Evolutionary conservation across 2,329 filamentous ascomycete genomes (phyloP).

Genomic region (Elsinoe necatrix): DNA sequence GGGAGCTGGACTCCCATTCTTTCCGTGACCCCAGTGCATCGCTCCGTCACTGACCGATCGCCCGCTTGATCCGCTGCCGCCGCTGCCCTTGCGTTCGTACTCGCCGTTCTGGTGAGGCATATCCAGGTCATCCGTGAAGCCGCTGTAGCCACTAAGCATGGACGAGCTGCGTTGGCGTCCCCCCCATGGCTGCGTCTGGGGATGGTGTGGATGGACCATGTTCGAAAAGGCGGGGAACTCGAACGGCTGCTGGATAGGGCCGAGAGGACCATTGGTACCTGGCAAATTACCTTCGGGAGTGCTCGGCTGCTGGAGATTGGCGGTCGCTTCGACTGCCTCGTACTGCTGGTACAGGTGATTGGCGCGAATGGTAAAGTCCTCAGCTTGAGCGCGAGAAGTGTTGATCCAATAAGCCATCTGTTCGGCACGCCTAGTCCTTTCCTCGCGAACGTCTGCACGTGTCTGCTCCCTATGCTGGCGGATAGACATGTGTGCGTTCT

Average conservation of each 20-base stretch:
- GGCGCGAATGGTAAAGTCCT: constrained; percentile 33
- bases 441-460: constrained; percentile 22
- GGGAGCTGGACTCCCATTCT: constrained; percentile 6
- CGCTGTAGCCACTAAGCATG: constrained; percentile 45
- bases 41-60: constrained; percentile 12
- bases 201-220: not conserved
- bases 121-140: constrained; percentile 38
- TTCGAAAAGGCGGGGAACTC: constrained; percentile 18
- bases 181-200: constrained; percentile 18
- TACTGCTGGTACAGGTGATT: constrained; percentile 33
- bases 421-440: constrained; percentile 33
- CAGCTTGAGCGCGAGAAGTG: constrained; percentile 30
- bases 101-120: constrained; percentile 15
- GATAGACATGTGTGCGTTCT: constrained; percentile 43
- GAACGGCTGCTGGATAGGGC: constrained; percentile 15
- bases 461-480: constrained; percentile 28
- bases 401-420: constrained; percentile 33
- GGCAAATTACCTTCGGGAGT: constrained; percentile 55
- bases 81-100: constrained; percentile 17
- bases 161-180: constrained; percentile 42
- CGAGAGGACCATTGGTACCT: constrained; percentile 35
- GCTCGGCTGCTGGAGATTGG: constrained; percentile 22
- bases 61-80: constrained; percentile 16
- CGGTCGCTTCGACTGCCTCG: constrained; percentile 23
- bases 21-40: constrained; percentile 15